Evolutionary conservation across 169 alveolate species (phyloP).

Genomic region (Plasmodium vinckei): DNA sequence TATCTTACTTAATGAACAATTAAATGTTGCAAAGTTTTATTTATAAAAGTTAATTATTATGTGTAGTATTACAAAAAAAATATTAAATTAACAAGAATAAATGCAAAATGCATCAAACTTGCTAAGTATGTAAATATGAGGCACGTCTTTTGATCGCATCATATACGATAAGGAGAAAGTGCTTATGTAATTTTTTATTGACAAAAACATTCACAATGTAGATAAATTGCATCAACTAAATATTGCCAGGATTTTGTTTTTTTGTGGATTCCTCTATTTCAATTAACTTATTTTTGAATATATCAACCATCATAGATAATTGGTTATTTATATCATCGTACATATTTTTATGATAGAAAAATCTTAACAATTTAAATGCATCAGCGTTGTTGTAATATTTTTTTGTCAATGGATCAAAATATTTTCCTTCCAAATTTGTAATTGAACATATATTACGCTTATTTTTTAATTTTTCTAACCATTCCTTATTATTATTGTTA

Average conservation of each 20-base stretch:
- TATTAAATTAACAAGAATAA: no score
- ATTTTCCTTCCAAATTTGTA: conserved; percentile 74
- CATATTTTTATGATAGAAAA: conserved; percentile 25
- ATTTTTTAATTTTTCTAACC: conserved; percentile 44
- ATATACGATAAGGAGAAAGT: no score
- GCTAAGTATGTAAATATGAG: no score
- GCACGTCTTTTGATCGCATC: no score
- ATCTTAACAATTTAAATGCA: conserved; percentile 63
- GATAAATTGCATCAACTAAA: neutral
- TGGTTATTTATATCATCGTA: conserved; percentile 42
- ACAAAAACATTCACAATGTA: no score
- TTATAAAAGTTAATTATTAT: neutral
- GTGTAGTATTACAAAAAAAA: no score
- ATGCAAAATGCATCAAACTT: no score
- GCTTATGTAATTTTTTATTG: no score
- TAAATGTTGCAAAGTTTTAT: neutral
- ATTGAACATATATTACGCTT: conserved; percentile 51
- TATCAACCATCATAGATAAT: conserved; percentile 18
- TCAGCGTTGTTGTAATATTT: conserved; percentile 53
- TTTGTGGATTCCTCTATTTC: conserved; percentile 42
- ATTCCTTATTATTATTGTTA: conserved; percentile 18
- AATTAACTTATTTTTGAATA: conserved; percentile 20
- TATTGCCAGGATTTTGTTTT: conserved; percentile 9
- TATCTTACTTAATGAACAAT: neutral
- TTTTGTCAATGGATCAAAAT: conserved; percentile 74